Evolutionary conservation across 1,139 yeast genomes (phyloP).

Genomic region (Blastobotrys serpentis): DNA sequence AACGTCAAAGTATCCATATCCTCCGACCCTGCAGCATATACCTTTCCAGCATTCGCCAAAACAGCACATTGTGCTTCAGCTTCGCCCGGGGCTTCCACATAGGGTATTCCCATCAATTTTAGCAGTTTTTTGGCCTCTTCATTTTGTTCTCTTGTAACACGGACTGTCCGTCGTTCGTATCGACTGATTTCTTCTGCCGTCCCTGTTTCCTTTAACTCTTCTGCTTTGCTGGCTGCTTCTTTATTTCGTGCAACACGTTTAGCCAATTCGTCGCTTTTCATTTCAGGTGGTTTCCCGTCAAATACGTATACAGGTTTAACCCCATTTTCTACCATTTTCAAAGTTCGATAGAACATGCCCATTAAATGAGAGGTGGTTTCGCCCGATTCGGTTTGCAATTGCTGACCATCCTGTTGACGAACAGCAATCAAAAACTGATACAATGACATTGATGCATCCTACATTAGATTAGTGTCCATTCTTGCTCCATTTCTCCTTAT

Average conservation of each 20-base stretch:
- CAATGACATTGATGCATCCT: slow-evolving; percentile 69
- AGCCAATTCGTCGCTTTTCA: slow-evolving; percentile 90
- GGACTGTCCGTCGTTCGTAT: slow-evolving; percentile 82
- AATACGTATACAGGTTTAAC: slow-evolving; percentile 95
- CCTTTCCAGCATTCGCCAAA: slow-evolving; percentile 76
- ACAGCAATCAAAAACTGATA: slow-evolving; percentile 95
- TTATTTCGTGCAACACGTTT: slow-evolving; percentile 79
- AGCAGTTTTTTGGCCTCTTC: slow-evolving; percentile 86
- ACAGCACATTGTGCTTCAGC: slow-evolving; percentile 99
- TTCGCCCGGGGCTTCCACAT: slow-evolving; percentile 91
- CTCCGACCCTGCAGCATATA: slow-evolving; percentile 96
- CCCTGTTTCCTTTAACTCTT: slow-evolving; percentile 74
- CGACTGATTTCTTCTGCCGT: slow-evolving; percentile 72
- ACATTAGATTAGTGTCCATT: slow-evolving; percentile 12
- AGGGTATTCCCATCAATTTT: slow-evolving; percentile 92
- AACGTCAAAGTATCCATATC: slow-evolving; percentile 98
- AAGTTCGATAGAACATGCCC: slow-evolving; percentile 93
- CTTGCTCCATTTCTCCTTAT: not conserved
- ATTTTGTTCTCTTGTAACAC: slow-evolving; percentile 85
- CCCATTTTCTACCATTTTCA: slow-evolving; percentile 84
- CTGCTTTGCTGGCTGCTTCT: slow-evolving; percentile 75
- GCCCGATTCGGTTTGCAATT: slow-evolving; percentile 81
- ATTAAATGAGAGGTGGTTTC: slow-evolving; percentile 91
- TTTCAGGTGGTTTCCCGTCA: slow-evolving; percentile 91
- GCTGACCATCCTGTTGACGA: slow-evolving; percentile 95